Evolutionary conservation across 768 basidiomycete species (phyloP).

Genomic region (Pisolithus microcarpus): DNA sequence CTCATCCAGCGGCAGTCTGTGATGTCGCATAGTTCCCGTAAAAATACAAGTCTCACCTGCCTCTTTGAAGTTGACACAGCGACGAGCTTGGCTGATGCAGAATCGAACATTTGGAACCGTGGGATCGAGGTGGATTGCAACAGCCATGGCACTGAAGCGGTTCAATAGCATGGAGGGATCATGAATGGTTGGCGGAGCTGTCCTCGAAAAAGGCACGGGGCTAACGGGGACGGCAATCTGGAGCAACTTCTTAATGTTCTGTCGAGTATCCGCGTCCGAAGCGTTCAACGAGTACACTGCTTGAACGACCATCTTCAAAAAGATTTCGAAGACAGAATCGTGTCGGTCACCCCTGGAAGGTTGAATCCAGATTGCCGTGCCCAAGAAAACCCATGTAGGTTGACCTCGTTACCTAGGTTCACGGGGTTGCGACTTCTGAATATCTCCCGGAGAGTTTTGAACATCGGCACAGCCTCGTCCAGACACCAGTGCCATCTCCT

Average conservation of each 20-base stretch:
- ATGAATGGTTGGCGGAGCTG: slow-evolving; percentile 39
- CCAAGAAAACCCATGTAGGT: slow-evolving; percentile 72
- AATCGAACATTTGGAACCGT: slow-evolving; percentile 36
- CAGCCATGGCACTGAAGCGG: slow-evolving; percentile 64
- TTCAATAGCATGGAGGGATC: slow-evolving; percentile 78
- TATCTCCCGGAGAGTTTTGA: slow-evolving; percentile 59
- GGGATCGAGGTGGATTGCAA: slow-evolving; percentile 64
- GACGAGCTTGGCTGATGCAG: slow-evolving; percentile 57
- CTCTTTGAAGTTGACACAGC: slow-evolving; percentile 59
- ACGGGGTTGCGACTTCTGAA: slow-evolving; percentile 73
- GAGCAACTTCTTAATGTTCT: slow-evolving; percentile 57
- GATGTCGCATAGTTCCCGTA: slow-evolving; percentile 53
- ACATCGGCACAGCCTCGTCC: slow-evolving; percentile 45
- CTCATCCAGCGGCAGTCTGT: slow-evolving; percentile 41
- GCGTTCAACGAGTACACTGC: slow-evolving; percentile 32
- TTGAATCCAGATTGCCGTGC: slow-evolving; percentile 43
- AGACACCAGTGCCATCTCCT: slow-evolving; percentile 75
- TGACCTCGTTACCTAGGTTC: slow-evolving; percentile 54
- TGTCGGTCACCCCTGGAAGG: slow-evolving; percentile 41
- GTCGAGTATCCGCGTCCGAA: slow-evolving; percentile 26
- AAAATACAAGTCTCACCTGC: slow-evolving; percentile 62
- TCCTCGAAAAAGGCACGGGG: slow-evolving; percentile 55
- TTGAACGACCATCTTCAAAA: slow-evolving; percentile 75
- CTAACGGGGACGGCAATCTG: slow-evolving; percentile 68
- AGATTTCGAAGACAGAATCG: slow-evolving; percentile 76